Percentiles rank a stretch among this genome's conserved stretches.
Evolutionary conservation across 2,329 filamentous ascomycete species (phyloP).

Genomic region (Neoascochyta sp.): DNA sequence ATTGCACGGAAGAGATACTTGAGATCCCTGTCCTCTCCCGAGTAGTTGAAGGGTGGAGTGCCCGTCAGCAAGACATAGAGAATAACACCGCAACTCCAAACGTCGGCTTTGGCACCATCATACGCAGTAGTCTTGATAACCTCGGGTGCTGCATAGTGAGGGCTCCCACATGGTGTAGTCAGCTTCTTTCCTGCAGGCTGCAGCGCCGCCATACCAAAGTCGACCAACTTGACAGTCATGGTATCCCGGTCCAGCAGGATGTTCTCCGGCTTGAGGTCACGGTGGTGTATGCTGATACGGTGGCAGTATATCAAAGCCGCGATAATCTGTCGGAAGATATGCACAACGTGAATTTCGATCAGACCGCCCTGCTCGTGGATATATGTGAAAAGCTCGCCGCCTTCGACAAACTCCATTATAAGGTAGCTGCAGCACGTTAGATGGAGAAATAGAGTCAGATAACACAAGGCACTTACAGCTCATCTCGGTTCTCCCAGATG

Average conservation of each 20-base stretch:
- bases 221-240: slow-evolving; percentile 84
- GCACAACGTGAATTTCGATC: slow-evolving; percentile 73
- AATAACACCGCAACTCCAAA: slow-evolving; percentile 80
- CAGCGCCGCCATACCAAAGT: slow-evolving; percentile 96
- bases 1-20: slow-evolving; percentile 59
- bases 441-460: background rate
- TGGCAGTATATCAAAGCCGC: slow-evolving; percentile 91
- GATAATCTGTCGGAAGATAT: slow-evolving; percentile 89
- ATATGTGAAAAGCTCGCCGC: slow-evolving; percentile 81
- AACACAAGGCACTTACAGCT: slow-evolving; percentile 65
- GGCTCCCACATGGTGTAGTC: slow-evolving; percentile 88
- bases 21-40: slow-evolving; percentile 50
- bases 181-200: slow-evolving; percentile 77
- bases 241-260: slow-evolving; percentile 72
- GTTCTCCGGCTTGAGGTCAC: slow-evolving; percentile 95
- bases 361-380: slow-evolving; percentile 72
- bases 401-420: slow-evolving; percentile 87
- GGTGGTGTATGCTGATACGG: slow-evolving; percentile 90
- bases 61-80: slow-evolving; percentile 84
- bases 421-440: slow-evolving; percentile 64
- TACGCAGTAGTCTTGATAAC: slow-evolving; percentile 75
- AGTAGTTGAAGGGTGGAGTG: slow-evolving; percentile 69
- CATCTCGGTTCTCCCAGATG: slow-evolving; percentile 94
- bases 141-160: slow-evolving; percentile 94
- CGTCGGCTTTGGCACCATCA: slow-evolving; percentile 79